Percentiles rank a stretch among this genome's conserved stretches.
Conservation (phyloP, 306 rosid genomes). For the Casuarina cunninghamiana region DNA sequence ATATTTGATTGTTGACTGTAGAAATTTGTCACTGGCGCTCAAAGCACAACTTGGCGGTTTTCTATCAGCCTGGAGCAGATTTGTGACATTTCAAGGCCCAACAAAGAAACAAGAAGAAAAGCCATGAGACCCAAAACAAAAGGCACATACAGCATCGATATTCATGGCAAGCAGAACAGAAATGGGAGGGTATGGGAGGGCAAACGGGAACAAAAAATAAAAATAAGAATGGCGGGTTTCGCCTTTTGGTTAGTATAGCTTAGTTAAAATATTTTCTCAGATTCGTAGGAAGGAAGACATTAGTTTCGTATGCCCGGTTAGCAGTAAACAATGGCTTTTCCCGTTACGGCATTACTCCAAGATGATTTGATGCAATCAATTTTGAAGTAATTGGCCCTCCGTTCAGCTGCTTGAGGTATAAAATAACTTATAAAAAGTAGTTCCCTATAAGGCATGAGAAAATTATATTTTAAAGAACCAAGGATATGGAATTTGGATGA, state of each 20-base stretch:
- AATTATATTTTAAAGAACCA: not conserved
- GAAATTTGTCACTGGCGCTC: slow-evolving; percentile 51
- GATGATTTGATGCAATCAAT: not conserved
- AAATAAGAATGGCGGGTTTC: not conserved
- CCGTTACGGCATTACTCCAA: not conserved
- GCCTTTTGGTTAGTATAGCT: not conserved
- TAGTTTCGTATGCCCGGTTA: not conserved
- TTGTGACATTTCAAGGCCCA: slow-evolving; percentile 41
- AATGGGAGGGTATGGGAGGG: not conserved
- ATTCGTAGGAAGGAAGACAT: not conserved
- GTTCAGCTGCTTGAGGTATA: not conserved
- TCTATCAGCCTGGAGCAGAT: slow-evolving; percentile 62
- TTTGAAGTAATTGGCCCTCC: not conserved
- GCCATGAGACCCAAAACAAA: not conserved
- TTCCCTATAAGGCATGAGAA: not conserved
- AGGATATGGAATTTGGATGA: not conserved
- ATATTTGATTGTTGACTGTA: slow-evolving; percentile 55
- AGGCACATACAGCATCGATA: not conserved
- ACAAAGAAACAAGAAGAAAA: slow-evolving; percentile 33
- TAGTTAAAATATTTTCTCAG: not conserved
- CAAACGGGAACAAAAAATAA: too few relatives aligned
- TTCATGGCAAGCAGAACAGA: not conserved
- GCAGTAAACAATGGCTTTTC: not conserved
- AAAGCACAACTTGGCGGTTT: slow-evolving; percentile 69
- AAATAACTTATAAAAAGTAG: not conserved